These are phyloP conservation scores for Lomentospora prolificans DNA, from an alignment of 2,329 filamentous ascomycete genomes.

Conservation along the genomic window DNA sequence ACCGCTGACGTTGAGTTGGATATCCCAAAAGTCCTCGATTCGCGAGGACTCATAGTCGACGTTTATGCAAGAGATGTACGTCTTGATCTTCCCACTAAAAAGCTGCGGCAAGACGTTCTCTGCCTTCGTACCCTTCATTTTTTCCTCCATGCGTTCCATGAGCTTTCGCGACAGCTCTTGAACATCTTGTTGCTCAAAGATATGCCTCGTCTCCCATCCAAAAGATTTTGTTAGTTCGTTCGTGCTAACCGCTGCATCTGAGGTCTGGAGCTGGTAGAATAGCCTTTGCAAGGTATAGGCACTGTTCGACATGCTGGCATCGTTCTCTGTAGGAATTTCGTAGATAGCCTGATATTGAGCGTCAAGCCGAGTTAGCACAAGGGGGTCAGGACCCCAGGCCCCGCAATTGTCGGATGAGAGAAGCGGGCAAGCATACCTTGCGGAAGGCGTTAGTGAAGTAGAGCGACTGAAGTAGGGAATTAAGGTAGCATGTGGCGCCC, in stretches of 20 bases:
- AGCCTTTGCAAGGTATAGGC: constrained; percentile 88
- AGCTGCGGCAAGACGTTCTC: constrained; percentile 83
- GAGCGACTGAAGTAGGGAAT: constrained; percentile 73
- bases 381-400: no score
- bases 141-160: constrained; percentile 94
- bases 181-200: constrained; percentile 98
- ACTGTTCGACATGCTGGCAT: constrained; percentile 73
- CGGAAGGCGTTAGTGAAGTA: constrained; percentile 90
- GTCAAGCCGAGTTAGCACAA: no score
- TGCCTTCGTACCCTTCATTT: constrained; percentile 92
- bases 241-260: constrained; percentile 71
- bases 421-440: constrained; percentile 46
- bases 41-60: constrained; percentile 95
- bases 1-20: constrained; percentile 91
- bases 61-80: constrained; percentile 97
- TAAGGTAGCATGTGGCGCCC: constrained; percentile 83
- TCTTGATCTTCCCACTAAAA: constrained; percentile 97
- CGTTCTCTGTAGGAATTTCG: constrained; percentile 84
- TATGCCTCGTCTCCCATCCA: constrained; percentile 95
- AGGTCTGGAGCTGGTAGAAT: constrained; percentile 92
- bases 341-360: constrained; percentile 96
- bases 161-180: constrained; percentile 93
- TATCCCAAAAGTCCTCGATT: constrained; percentile 97
- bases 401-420: not conserved
- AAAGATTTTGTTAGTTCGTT: constrained; percentile 93